Conservation (phyloP, 164 flowering plant species). For the Cinnamomum chago region DNA sequence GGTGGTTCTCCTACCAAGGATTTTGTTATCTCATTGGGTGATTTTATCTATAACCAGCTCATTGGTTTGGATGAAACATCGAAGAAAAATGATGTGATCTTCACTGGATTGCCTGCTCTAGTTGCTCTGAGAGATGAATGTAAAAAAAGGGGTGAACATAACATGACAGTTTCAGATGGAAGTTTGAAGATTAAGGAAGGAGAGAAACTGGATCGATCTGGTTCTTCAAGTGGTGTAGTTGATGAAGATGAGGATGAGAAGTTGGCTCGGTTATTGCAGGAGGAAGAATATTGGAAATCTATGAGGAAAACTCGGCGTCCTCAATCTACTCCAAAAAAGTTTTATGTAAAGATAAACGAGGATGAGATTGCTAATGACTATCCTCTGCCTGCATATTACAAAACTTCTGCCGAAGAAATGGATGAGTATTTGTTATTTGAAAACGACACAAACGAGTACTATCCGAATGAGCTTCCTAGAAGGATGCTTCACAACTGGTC, state of each 20-base stretch:
- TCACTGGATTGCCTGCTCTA: slow-evolving; percentile 60
- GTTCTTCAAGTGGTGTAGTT: slow-evolving; percentile 9
- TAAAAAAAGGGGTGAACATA: slow-evolving; percentile 25
- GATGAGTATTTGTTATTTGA: slow-evolving; percentile 79
- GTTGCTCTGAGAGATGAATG: slow-evolving; percentile 57
- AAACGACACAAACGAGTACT: slow-evolving; percentile 31
- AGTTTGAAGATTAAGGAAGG: slow-evolving; percentile 28
- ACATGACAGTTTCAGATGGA: slow-evolving; percentile 21
- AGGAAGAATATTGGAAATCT: slow-evolving; percentile 68
- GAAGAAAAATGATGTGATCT: slow-evolving; percentile 36
- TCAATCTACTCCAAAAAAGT: slow-evolving; percentile 36
- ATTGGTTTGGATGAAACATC: slow-evolving; percentile 72
- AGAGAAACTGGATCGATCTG: slow-evolving; percentile 11
- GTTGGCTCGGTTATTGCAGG: slow-evolving; percentile 67
- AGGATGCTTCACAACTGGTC: slow-evolving; percentile 93
- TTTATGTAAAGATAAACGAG: slow-evolving; percentile 82
- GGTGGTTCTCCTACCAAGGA: slow-evolving; percentile 50
- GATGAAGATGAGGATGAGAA: slow-evolving; percentile 71
- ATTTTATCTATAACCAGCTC: slow-evolving; percentile 75
- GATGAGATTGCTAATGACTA: slow-evolving; percentile 95
- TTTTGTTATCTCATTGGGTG: slow-evolving; percentile 72
- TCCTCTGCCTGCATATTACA: slow-evolving; percentile 86
- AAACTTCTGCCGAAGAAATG: slow-evolving; percentile 47
- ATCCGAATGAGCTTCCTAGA: slow-evolving; percentile 59
- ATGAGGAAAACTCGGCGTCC: slow-evolving; percentile 41